Percentiles rank a stretch among this genome's conserved stretches.
Conservation (phyloP, 306 rosid species). For the Geum urbanum region DNA sequence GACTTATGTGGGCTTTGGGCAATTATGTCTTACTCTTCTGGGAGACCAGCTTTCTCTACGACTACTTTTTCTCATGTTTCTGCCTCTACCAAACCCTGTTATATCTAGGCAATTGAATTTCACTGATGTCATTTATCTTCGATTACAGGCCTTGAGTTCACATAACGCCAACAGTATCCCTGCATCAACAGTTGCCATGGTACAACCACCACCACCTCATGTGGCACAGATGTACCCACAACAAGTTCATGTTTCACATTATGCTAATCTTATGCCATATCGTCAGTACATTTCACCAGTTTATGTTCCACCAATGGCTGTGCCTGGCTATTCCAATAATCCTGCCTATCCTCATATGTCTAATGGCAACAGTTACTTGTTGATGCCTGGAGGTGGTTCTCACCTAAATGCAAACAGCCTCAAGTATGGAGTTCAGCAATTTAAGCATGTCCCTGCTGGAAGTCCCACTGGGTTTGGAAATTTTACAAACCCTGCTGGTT, state of each 20-base stretch:
- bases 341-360: constrained; percentile 90
- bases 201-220: constrained; percentile 72
- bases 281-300: constrained; percentile 88
- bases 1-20: neutral
- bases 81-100: neutral
- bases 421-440: constrained; percentile 91
- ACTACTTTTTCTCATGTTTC: neutral
- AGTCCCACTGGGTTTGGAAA: constrained; percentile 82
- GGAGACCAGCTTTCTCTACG: neutral
- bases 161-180: constrained; percentile 54
- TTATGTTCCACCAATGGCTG: constrained; percentile 94
- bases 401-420: constrained; percentile 80
- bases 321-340: constrained; percentile 85
- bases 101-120: neutral
- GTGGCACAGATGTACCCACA: constrained; percentile 97
- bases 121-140: constrained; percentile 7
- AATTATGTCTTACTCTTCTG: neutral
- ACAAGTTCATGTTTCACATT: constrained; percentile 93
- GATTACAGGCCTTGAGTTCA: constrained; percentile 55
- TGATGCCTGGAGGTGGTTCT: constrained; percentile 93
- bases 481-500: constrained; percentile 71
- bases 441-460: constrained; percentile 85
- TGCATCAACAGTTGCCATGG: constrained; percentile 65
- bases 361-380: constrained; percentile 74
- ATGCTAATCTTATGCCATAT: constrained; percentile 80